phyloP scores from a whole-genome alignment of 2,329 filamentous ascomycete genomes.

The Ceratocystis variospora region DNA sequence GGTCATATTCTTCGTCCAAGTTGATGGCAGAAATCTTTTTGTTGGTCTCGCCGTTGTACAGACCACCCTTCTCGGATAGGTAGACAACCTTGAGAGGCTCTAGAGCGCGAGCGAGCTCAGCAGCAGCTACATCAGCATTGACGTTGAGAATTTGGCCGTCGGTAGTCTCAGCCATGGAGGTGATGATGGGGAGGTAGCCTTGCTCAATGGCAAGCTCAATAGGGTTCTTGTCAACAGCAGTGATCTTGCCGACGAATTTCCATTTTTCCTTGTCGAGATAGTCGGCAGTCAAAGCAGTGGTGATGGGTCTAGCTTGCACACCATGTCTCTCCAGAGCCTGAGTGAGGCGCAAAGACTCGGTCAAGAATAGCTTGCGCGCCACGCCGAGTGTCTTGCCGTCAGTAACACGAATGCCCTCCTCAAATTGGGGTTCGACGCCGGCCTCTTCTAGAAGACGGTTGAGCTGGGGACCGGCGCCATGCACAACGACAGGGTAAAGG shows the following conservation, averaged over 20 bases:
- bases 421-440: slow-evolving; percentile 86
- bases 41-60: slow-evolving; percentile 85
- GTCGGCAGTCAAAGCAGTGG: slow-evolving; percentile 81
- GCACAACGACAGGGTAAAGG: slow-evolving; percentile 87
- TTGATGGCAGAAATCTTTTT: slow-evolving; percentile 97
- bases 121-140: slow-evolving; percentile 92
- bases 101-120: slow-evolving; percentile 75
- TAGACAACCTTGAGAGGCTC: slow-evolving; percentile 97
- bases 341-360: slow-evolving; percentile 88
- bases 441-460: slow-evolving; percentile 82
- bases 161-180: slow-evolving; percentile 86
- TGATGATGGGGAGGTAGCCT: slow-evolving; percentile 83
- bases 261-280: slow-evolving; percentile 96
- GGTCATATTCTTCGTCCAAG: slow-evolving; percentile 87
- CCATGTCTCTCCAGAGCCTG: slow-evolving; percentile 82
- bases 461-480: slow-evolving; percentile 87
- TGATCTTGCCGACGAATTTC: slow-evolving; percentile 91
- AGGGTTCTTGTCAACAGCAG: slow-evolving; percentile 73
- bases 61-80: slow-evolving; percentile 90
- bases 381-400: slow-evolving; percentile 89
- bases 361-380: slow-evolving; percentile 80
- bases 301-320: slow-evolving; percentile 77
- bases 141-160: slow-evolving; percentile 93
- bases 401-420: slow-evolving; percentile 90
- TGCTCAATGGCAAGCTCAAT: slow-evolving; percentile 86